A percentile compares a stretch with the other conserved stretches of the same genome.
These are phyloP conservation scores for Candida awuae DNA, from an alignment of 805 yeast species.

Conservation along the genomic window DNA sequence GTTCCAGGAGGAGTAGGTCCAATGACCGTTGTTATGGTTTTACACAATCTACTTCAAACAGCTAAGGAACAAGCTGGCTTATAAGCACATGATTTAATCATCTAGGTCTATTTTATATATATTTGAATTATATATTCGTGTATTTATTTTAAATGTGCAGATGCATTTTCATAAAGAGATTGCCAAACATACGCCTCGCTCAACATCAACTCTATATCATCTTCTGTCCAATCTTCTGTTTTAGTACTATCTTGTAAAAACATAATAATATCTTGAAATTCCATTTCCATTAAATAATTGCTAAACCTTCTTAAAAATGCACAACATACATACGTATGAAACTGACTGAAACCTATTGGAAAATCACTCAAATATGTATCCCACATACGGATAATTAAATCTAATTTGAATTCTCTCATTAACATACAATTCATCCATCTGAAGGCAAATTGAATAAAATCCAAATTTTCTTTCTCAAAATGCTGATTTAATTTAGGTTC, in stretches of 20 bases:
- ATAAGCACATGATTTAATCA: not conserved
- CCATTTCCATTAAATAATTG: constrained; percentile 68
- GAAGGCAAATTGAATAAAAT: constrained; percentile 90
- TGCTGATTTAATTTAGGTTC: constrained; percentile 69
- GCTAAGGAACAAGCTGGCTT: constrained; percentile 37
- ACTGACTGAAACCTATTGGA: constrained; percentile 75
- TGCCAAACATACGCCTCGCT: constrained; percentile 98
- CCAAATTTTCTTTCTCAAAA: constrained; percentile 74
- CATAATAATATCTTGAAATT: constrained; percentile 89
- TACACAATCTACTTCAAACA: constrained; percentile 73
- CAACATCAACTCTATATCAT: constrained; percentile 81
- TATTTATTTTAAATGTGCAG: constrained; percentile 62
- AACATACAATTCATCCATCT: constrained; percentile 98
- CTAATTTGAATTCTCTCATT: constrained; percentile 84
- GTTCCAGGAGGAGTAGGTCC: constrained; percentile 99
- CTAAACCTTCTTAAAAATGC: constrained; percentile 91
- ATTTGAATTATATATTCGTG: not conserved
- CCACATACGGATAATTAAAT: constrained; percentile 89
- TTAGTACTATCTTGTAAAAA: constrained; percentile 81
- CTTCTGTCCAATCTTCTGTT: constrained; percentile 75
- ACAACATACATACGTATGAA: constrained; percentile 96
- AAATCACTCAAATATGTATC: constrained; percentile 81
- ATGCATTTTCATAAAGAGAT: constrained; percentile 79
- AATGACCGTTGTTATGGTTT: constrained; percentile 96
- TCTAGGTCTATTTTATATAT: not conserved